Conservation (phyloP, 2,329 filamentous ascomycete species). For the Mycosphaerella sp. region DNA sequence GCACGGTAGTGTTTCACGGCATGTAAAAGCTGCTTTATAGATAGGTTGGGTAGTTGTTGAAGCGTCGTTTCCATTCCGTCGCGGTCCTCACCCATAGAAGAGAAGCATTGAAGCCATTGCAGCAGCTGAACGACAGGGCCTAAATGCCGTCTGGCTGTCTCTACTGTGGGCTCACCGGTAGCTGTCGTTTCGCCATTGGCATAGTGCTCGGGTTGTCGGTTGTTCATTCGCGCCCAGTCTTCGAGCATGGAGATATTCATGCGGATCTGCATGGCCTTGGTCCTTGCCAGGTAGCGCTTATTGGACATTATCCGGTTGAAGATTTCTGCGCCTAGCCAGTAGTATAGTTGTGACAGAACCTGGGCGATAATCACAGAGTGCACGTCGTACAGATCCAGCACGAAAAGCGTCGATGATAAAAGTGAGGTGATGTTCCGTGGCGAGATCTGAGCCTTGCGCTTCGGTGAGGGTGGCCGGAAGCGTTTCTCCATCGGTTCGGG, state of each 20-base stretch:
- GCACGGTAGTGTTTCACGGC: slow-evolving; percentile 87
- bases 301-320: slow-evolving; percentile 99
- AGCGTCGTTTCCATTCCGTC: slow-evolving; percentile 83
- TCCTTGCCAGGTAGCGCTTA: slow-evolving; percentile 85
- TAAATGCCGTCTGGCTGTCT: slow-evolving; percentile 76
- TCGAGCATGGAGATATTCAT: slow-evolving; percentile 97
- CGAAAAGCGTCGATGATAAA: slow-evolving; percentile 90
- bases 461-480: slow-evolving; percentile 86
- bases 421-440: slow-evolving; percentile 94
- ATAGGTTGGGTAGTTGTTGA: slow-evolving; percentile 78
- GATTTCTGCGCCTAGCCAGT: slow-evolving; percentile 92
- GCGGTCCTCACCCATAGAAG: slow-evolving; percentile 82
- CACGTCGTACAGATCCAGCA: slow-evolving; percentile 96
- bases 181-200: slow-evolving; percentile 83
- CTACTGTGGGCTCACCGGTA: slow-evolving; percentile 79
- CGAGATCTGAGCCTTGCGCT: slow-evolving; percentile 82
- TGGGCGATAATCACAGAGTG: slow-evolving; percentile 94
- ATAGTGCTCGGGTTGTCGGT: slow-evolving; percentile 89
- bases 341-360: slow-evolving; percentile 84
- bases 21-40: slow-evolving; percentile 83
- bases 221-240: slow-evolving; percentile 92
- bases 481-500: slow-evolving; percentile 83
- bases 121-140: slow-evolving; percentile 87
- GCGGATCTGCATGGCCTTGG: slow-evolving; percentile 98
- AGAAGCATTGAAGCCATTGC: slow-evolving; percentile 98